Evolutionary conservation across 1,284 basidiomycete genomes (phyloP), one percentile per base, ranked within the genome.

Genomic region (Fomitopsis schrenkii): DNA sequence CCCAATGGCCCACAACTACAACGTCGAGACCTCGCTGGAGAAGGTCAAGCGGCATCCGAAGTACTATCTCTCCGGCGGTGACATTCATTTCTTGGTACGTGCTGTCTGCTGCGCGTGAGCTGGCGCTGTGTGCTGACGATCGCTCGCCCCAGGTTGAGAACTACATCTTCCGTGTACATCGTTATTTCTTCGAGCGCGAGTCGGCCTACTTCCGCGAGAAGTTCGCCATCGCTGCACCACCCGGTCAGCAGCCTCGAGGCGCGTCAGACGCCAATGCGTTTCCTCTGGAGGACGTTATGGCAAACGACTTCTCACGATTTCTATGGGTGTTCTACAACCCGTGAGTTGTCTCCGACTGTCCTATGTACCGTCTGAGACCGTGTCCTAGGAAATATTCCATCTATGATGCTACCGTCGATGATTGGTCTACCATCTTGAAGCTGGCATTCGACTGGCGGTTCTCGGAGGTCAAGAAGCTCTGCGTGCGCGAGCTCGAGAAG

Each of bases 251-350:
- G n/a, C 74, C 67, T 17, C 73, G 67, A 60, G 83, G 77, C n/a
- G 75, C 74, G 0, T 73, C 77, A 0, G 84, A 86, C 56, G 71
- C 74, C 2, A 78, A 71, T 26, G 81, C 86, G 0, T 80, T 84
- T 44, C 72, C 79, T 2, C 74, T 90, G 7, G 77, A 83, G 3
- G 76, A 81, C 10, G 76, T 83, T 4, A 71, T 69, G 0, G 68
- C 76, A 0, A 68, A 74, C 0, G 83, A 87, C 5, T 88, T 90
- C 60, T 77, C 78, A 0, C 74, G 77, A 1, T 81, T 90, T 17
- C 65, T 88, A 0, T 88, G 87, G 86, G 83, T 90, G 0, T 89
- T 88, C 70, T 90, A 89, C 52, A 84, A 88, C 48, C 80, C 80
- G 86, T 88, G 68, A 68, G 83, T 80, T 9, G 22, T 22, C 5